Evolutionary conservation across 345 rosid genomes (phyloP).

Genomic region (Populus euphratica): DNA sequence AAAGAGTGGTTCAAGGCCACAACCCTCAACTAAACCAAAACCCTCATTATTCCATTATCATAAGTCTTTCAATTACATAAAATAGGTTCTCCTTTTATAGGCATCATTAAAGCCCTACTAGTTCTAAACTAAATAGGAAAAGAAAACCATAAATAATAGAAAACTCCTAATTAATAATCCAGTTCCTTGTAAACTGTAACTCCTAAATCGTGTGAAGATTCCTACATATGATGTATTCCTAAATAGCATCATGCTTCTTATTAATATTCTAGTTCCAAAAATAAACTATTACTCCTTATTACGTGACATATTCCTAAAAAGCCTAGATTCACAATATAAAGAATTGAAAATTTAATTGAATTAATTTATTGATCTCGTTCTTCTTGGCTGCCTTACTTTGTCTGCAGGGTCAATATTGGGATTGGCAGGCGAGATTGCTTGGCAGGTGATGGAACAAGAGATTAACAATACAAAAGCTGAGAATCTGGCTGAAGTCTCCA

Average conservation of each 20-base stretch:
- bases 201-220: no score
- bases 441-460: constrained; percentile 35
- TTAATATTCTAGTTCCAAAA: not conserved
- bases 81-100: no score
- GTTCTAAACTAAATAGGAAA: no score
- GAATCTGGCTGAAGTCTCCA: not conserved
- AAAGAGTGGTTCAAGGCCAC: no score
- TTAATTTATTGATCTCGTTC: not conserved
- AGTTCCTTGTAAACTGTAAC: no score
- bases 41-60: no score
- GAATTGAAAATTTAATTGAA: not conserved
- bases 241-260: not conserved
- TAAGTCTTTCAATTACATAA: no score
- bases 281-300: not conserved
- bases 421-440: not conserved
- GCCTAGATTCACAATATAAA: not conserved
- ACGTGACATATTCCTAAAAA: not conserved
- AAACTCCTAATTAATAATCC: no score
- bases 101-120: no score
- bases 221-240: no score
- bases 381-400: not conserved
- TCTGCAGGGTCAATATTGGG: not conserved
- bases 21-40: no score
- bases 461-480: constrained; percentile 16
- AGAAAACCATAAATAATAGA: no score